Evolutionary conservation across 306 rosid species (phyloP).

Genomic region (Vigna unguiculata): DNA sequence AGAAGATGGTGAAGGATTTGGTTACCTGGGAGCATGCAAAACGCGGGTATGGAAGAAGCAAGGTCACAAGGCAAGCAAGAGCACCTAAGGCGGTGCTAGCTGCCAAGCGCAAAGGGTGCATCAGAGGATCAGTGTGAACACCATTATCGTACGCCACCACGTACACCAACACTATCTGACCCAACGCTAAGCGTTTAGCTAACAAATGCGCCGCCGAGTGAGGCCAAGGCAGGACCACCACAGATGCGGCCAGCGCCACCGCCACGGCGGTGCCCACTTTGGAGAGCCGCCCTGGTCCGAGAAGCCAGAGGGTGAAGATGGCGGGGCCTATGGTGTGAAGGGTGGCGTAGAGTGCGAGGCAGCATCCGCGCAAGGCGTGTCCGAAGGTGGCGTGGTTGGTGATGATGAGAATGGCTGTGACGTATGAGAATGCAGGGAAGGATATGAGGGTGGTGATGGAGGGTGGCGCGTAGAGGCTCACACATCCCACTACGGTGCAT

Average conservation of each 20-base stretch:
- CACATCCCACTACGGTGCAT: slow-evolving; percentile 61
- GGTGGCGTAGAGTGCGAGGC: slow-evolving; percentile 65
- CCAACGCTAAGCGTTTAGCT: slow-evolving; percentile 67
- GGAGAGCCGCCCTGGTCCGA: slow-evolving; percentile 55
- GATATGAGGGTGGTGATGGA: slow-evolving; percentile 50
- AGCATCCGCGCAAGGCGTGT: slow-evolving; percentile 57
- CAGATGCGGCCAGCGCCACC: slow-evolving; percentile 60
- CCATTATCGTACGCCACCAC: slow-evolving; percentile 56
- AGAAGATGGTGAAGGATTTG: not conserved
- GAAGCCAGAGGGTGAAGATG: slow-evolving; percentile 57
- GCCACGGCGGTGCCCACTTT: slow-evolving; percentile 51
- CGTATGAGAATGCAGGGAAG: slow-evolving; percentile 78
- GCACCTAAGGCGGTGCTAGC: slow-evolving; percentile 63
- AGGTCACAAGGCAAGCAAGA: slow-evolving; percentile 60
- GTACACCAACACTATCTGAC: slow-evolving; percentile 72
- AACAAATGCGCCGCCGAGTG: slow-evolving; percentile 53
- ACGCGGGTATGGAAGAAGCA: slow-evolving; percentile 68
- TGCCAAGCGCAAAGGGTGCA: slow-evolving; percentile 66
- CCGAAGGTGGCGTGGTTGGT: slow-evolving; percentile 65
- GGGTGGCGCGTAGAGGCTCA: slow-evolving; percentile 63
- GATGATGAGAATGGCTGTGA: slow-evolving; percentile 61
- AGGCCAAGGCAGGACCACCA: slow-evolving; percentile 63
- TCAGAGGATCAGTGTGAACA: slow-evolving; percentile 41
- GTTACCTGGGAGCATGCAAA: slow-evolving; percentile 64
- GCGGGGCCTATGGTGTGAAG: slow-evolving; percentile 61